These are phyloP conservation scores for Baudoinia panamericana DNA, from an alignment of 495 filamentous ascomycete species.

Conservation along the genomic window DNA sequence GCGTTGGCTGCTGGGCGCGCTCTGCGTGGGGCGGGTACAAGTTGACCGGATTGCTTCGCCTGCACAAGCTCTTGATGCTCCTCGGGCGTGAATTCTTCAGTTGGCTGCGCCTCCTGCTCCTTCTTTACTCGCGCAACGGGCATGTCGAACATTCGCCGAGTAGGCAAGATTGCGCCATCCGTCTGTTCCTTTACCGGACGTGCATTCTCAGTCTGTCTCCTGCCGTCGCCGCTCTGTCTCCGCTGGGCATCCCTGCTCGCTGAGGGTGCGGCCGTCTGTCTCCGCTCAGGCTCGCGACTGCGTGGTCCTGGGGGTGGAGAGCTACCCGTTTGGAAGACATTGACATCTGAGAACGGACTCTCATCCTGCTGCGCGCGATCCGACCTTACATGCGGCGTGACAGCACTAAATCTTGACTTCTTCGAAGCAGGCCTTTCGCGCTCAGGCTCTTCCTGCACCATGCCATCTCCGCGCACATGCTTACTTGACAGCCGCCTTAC, in stretches of 20 bases:
- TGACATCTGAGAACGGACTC: slow-evolving; percentile 69
- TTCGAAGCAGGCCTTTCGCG: slow-evolving; percentile 9
- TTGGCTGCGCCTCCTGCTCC: slow-evolving; percentile 34
- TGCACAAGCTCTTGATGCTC: slow-evolving; percentile 59
- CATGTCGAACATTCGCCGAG: slow-evolving; percentile 33
- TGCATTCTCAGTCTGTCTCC: slow-evolving; percentile 30
- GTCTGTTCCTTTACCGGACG: slow-evolving; percentile 20
- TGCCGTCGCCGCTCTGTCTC: slow-evolving; percentile 36
- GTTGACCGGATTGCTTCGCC: slow-evolving; percentile 16
- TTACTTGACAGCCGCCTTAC: slow-evolving; percentile 38
- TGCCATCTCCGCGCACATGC: slow-evolving; percentile 40
- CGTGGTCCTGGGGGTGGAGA: slow-evolving; percentile 37
- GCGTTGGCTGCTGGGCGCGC: slow-evolving; percentile 18
- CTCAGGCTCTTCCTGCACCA: slow-evolving; percentile 21
- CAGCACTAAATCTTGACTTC: slow-evolving; percentile 19
- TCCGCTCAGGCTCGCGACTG: slow-evolving; percentile 34
- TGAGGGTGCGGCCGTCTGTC: slow-evolving; percentile 28
- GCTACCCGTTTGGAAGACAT: slow-evolving; percentile 86
- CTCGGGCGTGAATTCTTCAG: slow-evolving; percentile 86
- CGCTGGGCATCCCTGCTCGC: slow-evolving; percentile 23
- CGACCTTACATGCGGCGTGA: slow-evolving; percentile 35
- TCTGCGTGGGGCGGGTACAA: slow-evolving; percentile 22
- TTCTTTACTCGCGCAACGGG: slow-evolving; percentile 25
- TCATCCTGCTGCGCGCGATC: slow-evolving; percentile 32
- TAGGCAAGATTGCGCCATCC: slow-evolving; percentile 32